Base-by-base conservation (phyloP, 2,329 filamentous ascomycete species). In the Trichoderma simmonsii region DNA sequence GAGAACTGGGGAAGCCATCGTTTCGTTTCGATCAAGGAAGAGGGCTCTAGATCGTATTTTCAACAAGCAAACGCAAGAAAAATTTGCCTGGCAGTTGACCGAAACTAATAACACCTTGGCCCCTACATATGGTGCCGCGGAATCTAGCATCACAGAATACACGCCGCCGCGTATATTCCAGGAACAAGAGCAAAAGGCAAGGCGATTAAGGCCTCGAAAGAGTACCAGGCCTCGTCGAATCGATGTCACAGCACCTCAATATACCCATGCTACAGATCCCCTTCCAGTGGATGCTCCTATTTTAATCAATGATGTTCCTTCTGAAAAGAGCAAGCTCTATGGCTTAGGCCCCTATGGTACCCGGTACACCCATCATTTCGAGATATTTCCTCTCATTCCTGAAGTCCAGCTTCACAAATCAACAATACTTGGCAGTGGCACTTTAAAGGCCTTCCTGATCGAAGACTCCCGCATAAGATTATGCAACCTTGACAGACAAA, bases 301-400 rank as follows among this genome's bases (percentile, higher is more conserved):
- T 6, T 75, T 75, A 26, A 32, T 69, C 3, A 56, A 63, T 59
- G 73, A 72, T 14, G 51, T 54, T 6, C 74, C 76, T 26, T 34
- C 57, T 34, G 75, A 78, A 8, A 74, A 75, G 3, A 75, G 73
- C 59, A 83, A 78, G 59, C 74, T 91, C n/a, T 75, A 78, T 12
- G 88, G 89, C 1, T 80, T 92, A 8, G 88, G 86, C 0, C 87
- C 88, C 0, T 90, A 88, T 77, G 89, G 89, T 1, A 88, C 87
- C 1, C 83, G 85, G 28, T 91, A 91, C 77, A 87, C 88, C 0
- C 84, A 87, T 39, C 86, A 91, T 76, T 92, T 92, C 73, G 88
- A 91, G 60, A 79, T 88, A 5, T 89, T 90, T 68, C 89, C 89
- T 21, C 80, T 91, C 34, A 85, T 87, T 51, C 76, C 79, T 7